Conservation (phyloP, 345 rosid genomes). For the Raphanus raphanistrum region DNA sequence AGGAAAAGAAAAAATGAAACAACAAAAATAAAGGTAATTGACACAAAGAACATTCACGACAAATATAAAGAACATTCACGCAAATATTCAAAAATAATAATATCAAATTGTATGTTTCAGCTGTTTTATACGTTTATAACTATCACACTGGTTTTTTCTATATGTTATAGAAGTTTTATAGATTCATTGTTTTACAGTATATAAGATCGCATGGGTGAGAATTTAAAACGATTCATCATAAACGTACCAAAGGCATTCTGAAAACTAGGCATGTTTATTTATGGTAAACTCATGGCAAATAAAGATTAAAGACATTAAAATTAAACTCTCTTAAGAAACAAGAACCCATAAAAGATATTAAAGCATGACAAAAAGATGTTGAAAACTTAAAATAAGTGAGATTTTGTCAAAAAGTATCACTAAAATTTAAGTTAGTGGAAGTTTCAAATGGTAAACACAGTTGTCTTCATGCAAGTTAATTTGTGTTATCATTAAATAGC, state of each 20-base stretch:
- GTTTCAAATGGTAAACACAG: constrained; percentile 9
- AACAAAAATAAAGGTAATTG: background rate
- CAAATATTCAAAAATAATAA: background rate
- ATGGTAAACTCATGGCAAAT: background rate
- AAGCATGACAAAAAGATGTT: constrained; percentile 30
- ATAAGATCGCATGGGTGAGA: constrained; percentile 1
- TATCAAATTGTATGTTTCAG: background rate
- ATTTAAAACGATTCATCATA: constrained; percentile 5
- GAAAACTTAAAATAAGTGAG: background rate
- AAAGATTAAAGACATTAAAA: constrained; percentile 4
- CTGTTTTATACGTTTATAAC: background rate
- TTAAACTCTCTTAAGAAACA: background rate
- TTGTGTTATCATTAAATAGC: constrained; percentile 29
- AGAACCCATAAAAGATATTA: background rate
- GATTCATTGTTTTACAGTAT: background rate
- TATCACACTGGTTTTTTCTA: background rate
- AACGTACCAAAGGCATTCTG: constrained; percentile 7
- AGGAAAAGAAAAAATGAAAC: background rate
- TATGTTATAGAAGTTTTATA: background rate
- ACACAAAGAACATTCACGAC: background rate
- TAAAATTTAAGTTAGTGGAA: constrained; percentile 10
- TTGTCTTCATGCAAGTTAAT: constrained; percentile 32
- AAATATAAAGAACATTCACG: background rate
- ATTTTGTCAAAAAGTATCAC: constrained; percentile 32
- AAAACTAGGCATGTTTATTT: background rate